A percentile compares a stretch with the other conserved stretches of the same genome.
These are phyloP conservation scores for Raffaelea albimanens DNA, from an alignment of 2,329 filamentous ascomycete genomes.

Conservation along the genomic window DNA sequence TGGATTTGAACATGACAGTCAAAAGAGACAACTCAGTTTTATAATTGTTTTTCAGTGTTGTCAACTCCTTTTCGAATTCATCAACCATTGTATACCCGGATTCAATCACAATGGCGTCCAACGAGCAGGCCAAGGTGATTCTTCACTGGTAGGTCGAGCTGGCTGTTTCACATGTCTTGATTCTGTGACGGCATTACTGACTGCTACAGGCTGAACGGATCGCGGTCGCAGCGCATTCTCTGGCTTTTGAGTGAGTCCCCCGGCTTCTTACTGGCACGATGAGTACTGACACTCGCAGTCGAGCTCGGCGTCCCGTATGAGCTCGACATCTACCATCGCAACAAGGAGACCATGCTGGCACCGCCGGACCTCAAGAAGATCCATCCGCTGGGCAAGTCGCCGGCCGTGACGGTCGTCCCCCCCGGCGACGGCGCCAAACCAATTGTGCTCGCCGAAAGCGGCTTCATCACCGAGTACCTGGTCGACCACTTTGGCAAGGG, in stretches of 20 bases:
- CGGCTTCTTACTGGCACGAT: neutral
- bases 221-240: slow-evolving; percentile 71
- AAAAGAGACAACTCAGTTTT: no score
- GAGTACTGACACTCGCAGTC: no score
- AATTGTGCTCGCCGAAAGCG: slow-evolving; percentile 70
- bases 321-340: slow-evolving; percentile 68
- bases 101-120: neutral
- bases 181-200: neutral
- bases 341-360: slow-evolving; percentile 46
- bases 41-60: neutral
- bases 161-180: neutral
- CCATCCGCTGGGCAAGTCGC: slow-evolving; percentile 82
- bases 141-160: slow-evolving; percentile 6
- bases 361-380: slow-evolving; percentile 67
- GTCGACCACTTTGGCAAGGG: slow-evolving; percentile 50
- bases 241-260: slow-evolving; percentile 53
- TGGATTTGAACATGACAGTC: no score
- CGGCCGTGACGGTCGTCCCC: slow-evolving; percentile 58
- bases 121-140: slow-evolving; percentile 4
- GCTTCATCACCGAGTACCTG: slow-evolving; percentile 72
- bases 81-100: no score
- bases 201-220: slow-evolving; percentile 64
- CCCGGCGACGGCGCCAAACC: slow-evolving; percentile 19
- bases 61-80: neutral
- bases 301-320: slow-evolving; percentile 74